Conservation (phyloP, 768 basidiomycete species). For the Russula sp. region DNA sequence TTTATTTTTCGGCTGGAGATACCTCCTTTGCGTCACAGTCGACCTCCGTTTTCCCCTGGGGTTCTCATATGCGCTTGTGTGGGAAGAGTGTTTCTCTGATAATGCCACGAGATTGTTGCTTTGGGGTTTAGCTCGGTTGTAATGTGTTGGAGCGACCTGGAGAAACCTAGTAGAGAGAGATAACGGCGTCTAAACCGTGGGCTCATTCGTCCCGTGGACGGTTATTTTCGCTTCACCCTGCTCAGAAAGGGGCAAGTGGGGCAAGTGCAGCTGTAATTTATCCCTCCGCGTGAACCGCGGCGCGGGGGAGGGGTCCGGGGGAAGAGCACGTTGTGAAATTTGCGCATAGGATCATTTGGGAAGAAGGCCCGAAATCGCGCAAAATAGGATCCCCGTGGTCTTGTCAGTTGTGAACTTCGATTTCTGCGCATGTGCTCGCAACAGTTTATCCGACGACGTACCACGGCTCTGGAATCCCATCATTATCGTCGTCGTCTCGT, state of each 20-base stretch:
- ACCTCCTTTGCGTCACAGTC: slow-evolving; percentile 5
- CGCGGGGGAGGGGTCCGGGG: not conserved
- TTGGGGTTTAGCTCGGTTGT: not conserved
- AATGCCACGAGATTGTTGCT: slow-evolving; percentile 14
- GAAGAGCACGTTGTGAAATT: not conserved
- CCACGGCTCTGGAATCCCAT: slow-evolving; percentile 2
- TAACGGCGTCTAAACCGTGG: slow-evolving; percentile 19
- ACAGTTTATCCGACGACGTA: slow-evolving; percentile 12
- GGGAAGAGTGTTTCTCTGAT: not conserved
- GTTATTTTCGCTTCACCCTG: not conserved
- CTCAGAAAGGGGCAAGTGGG: not conserved
- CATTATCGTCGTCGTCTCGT: not conserved
- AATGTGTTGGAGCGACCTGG: slow-evolving; percentile 11
- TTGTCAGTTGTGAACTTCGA: not conserved
- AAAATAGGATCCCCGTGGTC: slow-evolving; percentile 8
- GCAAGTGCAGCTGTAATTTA: not conserved
- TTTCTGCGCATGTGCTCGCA: not conserved
- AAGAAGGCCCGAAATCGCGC: slow-evolving; percentile 18
- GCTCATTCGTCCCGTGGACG: not conserved
- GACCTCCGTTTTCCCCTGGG: slow-evolving; percentile 10
- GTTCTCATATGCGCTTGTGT: not conserved
- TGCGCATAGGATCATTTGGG: not conserved
- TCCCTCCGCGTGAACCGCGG: slow-evolving; percentile 24
- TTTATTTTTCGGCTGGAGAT: slow-evolving; percentile 10
- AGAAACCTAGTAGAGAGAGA: slow-evolving; percentile 18